Evolutionary conservation across 139 green algal genomes (phyloP), one percentile per base, ranked within the genome.

Genomic region (Tetradesmus lagerheimii): DNA sequence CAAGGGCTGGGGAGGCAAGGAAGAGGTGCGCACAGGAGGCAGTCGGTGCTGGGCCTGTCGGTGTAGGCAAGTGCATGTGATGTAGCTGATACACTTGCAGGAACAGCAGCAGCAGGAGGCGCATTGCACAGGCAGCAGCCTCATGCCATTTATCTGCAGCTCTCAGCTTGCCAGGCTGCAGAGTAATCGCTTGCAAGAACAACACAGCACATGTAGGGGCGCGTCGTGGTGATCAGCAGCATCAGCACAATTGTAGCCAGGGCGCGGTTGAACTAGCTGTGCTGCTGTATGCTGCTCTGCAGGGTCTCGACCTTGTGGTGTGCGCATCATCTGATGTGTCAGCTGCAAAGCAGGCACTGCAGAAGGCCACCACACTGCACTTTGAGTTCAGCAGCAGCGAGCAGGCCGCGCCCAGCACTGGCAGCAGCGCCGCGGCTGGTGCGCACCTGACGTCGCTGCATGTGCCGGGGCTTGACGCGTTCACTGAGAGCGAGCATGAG

Each of bases 1-100:
- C 64, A 92, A 96, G 67, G 94, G 95, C 18, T 99, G 97, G 97
- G 97, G 96, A 29, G 94, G 95, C n/a, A 96, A 95, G 75, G 96
- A 98, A 50, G 92, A 96, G 92, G 95, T 97, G 83, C 34, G 85
- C 8, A 20, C n/a, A 27, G 6, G 37, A 74, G 12, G 16, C 78
- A 39, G 78, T n/a, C n/a, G n/a, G n/a, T n/a, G n/a, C 25, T 84
- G 78, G 35, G 39, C 18, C 53, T 77, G 83, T 34, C 27, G 76
- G 76, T 2, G 9, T 2, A 11, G 27, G 78, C 34, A 38, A 39
- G 78, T 20, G 39, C 47, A 43, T 0, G 1, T 23, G 20, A 27
- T 53, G 83, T 23, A 31, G 37, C 20, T 18, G 8, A 16, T 18
- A 20, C 47, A 2, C 25, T 31, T 79, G 83, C 83, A 74, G 57